Evolutionary conservation across 2,329 filamentous ascomycete genomes (phyloP).

Genomic region (Coniochaeta ligniaria): DNA sequence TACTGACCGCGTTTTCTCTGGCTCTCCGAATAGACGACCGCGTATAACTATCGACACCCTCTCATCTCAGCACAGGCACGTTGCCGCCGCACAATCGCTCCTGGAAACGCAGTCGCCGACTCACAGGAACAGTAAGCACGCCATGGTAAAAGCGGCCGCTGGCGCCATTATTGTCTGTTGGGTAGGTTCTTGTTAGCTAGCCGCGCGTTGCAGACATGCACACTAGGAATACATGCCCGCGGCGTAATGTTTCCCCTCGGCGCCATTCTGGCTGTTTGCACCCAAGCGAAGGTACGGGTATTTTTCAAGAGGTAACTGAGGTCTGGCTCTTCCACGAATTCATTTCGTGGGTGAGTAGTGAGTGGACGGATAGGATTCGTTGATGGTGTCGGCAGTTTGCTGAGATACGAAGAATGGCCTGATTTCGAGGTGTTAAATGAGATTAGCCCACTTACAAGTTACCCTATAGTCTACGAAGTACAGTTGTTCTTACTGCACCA

Average conservation of each 20-base stretch:
- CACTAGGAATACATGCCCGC: neutral
- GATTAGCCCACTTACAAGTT: neutral
- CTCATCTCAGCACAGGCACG: neutral
- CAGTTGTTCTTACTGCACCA: too few species aligned
- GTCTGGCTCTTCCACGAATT: neutral
- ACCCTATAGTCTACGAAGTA: too few species aligned
- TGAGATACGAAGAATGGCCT: neutral
- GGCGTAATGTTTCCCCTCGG: slow-evolving; percentile 5
- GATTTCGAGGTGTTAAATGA: neutral
- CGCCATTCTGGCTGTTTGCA: neutral
- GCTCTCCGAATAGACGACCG: neutral
- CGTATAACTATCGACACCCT: neutral
- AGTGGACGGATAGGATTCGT: neutral
- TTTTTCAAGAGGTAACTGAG: too few species aligned
- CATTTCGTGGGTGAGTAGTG: neutral
- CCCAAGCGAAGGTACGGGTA: neutral
- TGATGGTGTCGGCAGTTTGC: neutral
- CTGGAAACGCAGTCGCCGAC: neutral
- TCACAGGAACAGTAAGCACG: slow-evolving; percentile 4
- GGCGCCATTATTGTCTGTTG: slow-evolving; percentile 4
- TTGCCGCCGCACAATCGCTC: neutral
- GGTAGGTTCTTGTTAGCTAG: neutral
- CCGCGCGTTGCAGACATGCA: neutral
- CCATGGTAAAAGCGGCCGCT: slow-evolving; percentile 4
- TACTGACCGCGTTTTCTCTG: neutral